These are phyloP conservation scores for Dimargaris verticillata DNA, from an alignment of 192 early-diverging fungal species.

Conservation along the genomic window DNA sequence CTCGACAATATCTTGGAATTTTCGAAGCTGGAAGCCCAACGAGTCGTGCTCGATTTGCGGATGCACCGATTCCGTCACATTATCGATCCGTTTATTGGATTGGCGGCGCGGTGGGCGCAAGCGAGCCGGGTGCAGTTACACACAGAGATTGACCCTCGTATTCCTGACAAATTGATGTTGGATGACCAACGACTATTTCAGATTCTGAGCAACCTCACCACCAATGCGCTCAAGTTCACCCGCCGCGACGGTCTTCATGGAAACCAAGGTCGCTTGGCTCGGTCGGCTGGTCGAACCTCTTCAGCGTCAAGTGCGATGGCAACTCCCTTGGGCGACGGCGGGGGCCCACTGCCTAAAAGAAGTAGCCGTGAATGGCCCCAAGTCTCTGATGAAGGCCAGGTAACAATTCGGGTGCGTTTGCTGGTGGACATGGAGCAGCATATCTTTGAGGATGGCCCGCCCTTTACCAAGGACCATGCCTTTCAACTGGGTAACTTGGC, in stretches of 20 bases:
- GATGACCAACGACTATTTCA: conserved; percentile 62
- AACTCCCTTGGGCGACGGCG: neutral
- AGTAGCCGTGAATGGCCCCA: neutral
- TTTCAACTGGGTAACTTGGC: neutral
- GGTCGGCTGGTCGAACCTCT: neutral
- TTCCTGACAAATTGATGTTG: conserved; percentile 53
- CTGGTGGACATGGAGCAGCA: conserved; percentile 3
- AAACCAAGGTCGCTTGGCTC: neutral
- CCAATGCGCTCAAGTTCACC: conserved; percentile 80
- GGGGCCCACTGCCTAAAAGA: neutral
- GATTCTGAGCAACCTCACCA: conserved; percentile 65
- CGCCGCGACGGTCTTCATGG: conserved; percentile 1
- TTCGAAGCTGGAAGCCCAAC: conserved; percentile 70
- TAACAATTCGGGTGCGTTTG: conserved; percentile 5
- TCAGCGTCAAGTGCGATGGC: neutral
- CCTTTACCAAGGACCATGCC: conserved; percentile 5
- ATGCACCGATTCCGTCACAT: conserved; percentile 39
- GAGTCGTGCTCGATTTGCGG: conserved; percentile 67
- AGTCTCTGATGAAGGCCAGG: neutral
- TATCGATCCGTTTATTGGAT: conserved; percentile 48
- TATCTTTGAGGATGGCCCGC: neutral
- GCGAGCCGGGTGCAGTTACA: conserved; percentile 48
- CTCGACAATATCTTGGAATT: conserved; percentile 77
- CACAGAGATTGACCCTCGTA: conserved; percentile 45
- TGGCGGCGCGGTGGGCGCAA: conserved; percentile 54